These are phyloP conservation scores for Mucor irregularis DNA, from an alignment of 371 early-diverging fungal species.

Conservation along the genomic window DNA sequence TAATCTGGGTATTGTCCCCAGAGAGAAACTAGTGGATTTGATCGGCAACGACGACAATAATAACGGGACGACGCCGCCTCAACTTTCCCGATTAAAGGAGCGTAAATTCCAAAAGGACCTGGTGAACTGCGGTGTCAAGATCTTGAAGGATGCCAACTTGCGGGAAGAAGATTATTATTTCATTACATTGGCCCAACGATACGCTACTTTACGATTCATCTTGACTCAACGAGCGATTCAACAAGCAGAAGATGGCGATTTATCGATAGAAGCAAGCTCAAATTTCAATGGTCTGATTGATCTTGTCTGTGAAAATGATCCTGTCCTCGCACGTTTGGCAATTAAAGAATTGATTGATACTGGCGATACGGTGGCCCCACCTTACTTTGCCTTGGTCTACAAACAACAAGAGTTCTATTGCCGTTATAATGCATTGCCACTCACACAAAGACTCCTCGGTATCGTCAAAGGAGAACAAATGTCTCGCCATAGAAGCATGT, in stretches of 20 bases:
- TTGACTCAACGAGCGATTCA: constrained; percentile 36
- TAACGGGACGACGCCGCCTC: constrained; percentile 16
- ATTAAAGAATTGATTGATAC: constrained; percentile 51
- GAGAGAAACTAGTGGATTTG: constrained; percentile 8
- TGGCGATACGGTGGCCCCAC: constrained; percentile 37
- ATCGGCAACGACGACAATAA: no score
- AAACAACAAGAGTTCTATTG: constrained; percentile 36
- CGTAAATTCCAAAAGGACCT: constrained; percentile 45
- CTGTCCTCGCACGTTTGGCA: constrained; percentile 33
- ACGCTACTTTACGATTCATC: constrained; percentile 39
- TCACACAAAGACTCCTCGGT: constrained; percentile 31
- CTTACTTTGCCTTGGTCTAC: constrained; percentile 37
- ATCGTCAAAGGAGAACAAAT: constrained; percentile 40
- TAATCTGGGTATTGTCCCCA: constrained; percentile 25
- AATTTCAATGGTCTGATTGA: constrained; percentile 50
- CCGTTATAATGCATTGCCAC: constrained; percentile 30
- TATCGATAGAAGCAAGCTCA: constrained; percentile 32
- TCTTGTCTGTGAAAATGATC: constrained; percentile 24
- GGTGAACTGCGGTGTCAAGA: no score
- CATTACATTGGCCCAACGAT: constrained; percentile 39
- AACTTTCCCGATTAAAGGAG: constrained; percentile 36
- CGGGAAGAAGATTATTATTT: constrained; percentile 30
- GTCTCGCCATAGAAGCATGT: constrained; percentile 24
- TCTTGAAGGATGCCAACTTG: no score
- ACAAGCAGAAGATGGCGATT: constrained; percentile 40